These are phyloP conservation scores for Pinus albicaulis DNA, from an alignment of 75 land plant genomes.

Conservation along the genomic window DNA sequence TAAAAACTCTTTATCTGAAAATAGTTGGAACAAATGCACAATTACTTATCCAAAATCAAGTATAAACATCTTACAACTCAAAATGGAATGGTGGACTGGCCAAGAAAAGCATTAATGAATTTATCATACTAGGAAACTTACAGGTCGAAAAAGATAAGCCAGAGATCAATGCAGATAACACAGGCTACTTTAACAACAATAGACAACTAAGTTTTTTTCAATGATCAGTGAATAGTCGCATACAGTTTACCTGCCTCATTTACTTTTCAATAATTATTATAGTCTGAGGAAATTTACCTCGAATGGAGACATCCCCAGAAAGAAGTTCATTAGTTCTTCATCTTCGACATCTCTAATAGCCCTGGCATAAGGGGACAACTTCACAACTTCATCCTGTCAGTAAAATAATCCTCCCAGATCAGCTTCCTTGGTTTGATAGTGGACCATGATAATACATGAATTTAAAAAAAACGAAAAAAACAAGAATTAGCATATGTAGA, in stretches of 20 bases:
- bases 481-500: not conserved
- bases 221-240: not conserved
- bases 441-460: not conserved
- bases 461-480: not conserved
- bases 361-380: conserved; percentile 80
- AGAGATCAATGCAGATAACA: not conserved
- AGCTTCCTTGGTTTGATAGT: not conserved
- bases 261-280: not conserved
- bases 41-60: not conserved
- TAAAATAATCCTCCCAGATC: conserved; percentile 5
- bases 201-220: not conserved
- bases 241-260: not conserved
- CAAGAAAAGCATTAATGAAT: no score
- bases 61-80: not conserved
- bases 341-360: conserved; percentile 97
- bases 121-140: no score
- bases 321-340: conserved; percentile 83
- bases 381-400: conserved; percentile 92
- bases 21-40: not conserved
- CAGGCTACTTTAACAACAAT: not conserved
- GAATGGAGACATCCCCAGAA: conserved; percentile 90
- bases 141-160: not conserved
- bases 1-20: not conserved
- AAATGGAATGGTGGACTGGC: not conserved
- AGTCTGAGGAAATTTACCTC: conserved; percentile 42